These are phyloP conservation scores for Wickerhamiella sergipiensis DNA, from an alignment of 805 yeast genomes.

Conservation along the genomic window DNA sequence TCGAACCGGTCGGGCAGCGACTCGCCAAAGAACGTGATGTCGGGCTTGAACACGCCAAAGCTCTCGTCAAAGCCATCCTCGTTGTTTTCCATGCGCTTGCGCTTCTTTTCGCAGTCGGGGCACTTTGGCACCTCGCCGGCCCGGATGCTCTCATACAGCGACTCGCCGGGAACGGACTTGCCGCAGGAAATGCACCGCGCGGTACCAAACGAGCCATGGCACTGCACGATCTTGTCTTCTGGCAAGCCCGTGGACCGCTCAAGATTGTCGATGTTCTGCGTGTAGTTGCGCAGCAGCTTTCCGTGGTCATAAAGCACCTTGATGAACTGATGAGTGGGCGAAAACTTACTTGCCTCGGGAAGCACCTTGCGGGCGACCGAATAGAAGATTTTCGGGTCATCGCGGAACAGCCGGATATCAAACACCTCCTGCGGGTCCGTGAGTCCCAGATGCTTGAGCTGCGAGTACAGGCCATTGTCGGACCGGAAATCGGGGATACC, in stretches of 20 bases:
- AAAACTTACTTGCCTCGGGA: slow-evolving; percentile 48
- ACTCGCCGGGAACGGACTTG: slow-evolving; percentile 49
- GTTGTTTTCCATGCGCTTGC: slow-evolving; percentile 24
- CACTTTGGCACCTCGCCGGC: slow-evolving; percentile 54
- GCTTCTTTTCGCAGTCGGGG: slow-evolving; percentile 39
- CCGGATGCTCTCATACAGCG: slow-evolving; percentile 46
- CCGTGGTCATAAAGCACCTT: slow-evolving; percentile 59
- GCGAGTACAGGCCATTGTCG: slow-evolving; percentile 69
- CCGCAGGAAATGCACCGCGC: slow-evolving; percentile 77
- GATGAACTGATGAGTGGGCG: slow-evolving; percentile 76
- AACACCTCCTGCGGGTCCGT: slow-evolving; percentile 87
- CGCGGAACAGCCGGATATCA: slow-evolving; percentile 53
- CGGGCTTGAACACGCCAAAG: slow-evolving; percentile 85
- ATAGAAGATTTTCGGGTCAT: slow-evolving; percentile 70
- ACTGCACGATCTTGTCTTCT: slow-evolving; percentile 59
- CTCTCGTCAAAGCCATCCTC: slow-evolving; percentile 22
- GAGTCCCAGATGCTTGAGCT: slow-evolving; percentile 51
- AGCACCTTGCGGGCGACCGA: slow-evolving; percentile 75
- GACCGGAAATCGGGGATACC: slow-evolving; percentile 93
- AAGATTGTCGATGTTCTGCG: slow-evolving; percentile 82
- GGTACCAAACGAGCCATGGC: slow-evolving; percentile 85
- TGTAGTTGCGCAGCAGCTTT: slow-evolving; percentile 68
- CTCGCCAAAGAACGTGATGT: slow-evolving; percentile 86
- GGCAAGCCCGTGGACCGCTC: slow-evolving; percentile 69
- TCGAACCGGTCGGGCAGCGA: slow-evolving; percentile 61